Evolutionary conservation across 495 filamentous ascomycete genomes (phyloP).

Genomic region (Rusavskia elegans): DNA sequence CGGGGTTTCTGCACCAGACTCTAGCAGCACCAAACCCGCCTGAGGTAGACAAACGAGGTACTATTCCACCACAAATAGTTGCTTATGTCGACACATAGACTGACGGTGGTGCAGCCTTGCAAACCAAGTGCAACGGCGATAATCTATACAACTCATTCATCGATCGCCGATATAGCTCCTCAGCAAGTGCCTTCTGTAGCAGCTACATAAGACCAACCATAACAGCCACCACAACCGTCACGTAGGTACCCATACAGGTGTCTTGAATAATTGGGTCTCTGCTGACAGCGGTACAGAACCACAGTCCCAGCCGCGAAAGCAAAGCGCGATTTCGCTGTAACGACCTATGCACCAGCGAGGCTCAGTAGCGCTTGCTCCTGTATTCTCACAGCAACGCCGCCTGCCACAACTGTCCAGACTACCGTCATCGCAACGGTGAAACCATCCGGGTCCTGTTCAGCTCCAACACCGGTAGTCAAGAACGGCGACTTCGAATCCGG

Average conservation of each 20-base stretch:
- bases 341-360: background rate
- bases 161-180: background rate
- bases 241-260: background rate
- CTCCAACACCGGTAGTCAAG: background rate
- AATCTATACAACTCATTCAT: background rate
- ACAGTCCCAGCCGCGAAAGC: background rate
- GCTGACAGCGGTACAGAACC: background rate
- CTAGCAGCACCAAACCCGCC: background rate
- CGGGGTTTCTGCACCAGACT: background rate
- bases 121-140: background rate
- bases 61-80: background rate
- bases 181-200: conserved; percentile 1
- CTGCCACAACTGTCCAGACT: background rate
- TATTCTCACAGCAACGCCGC: background rate
- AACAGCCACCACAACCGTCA: background rate
- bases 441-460: background rate
- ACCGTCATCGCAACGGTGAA: background rate
- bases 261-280: too few species aligned
- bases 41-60: background rate
- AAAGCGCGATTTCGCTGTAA: background rate
- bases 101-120: background rate
- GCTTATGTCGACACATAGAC: background rate
- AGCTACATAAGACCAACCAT: background rate
- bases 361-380: conserved; percentile 2
- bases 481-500: background rate